Conservation (phyloP, 2,329 filamentous ascomycete genomes). For the Pseudogymnoascus sp. region DNA sequence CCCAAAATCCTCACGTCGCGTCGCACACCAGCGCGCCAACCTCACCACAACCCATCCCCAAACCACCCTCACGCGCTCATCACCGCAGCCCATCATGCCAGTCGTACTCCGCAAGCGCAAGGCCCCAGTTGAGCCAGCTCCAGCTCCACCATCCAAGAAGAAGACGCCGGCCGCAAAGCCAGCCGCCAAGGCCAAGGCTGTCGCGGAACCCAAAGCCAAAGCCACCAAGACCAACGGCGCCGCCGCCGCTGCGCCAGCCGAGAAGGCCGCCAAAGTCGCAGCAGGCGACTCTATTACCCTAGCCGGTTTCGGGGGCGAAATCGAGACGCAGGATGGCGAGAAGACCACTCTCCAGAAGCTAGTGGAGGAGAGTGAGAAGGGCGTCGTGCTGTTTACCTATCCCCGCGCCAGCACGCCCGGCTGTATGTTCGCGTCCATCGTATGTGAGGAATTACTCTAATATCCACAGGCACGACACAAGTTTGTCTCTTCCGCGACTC, state of each 20-base stretch:
- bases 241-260: conserved; percentile 14
- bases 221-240: conserved; percentile 21
- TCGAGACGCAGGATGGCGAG: conserved; percentile 78
- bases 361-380: conserved; percentile 72
- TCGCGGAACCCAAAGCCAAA: conserved; percentile 15
- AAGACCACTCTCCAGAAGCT: conserved; percentile 75
- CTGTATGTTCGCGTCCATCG: conserved; percentile 57
- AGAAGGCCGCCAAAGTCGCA: conserved; percentile 30
- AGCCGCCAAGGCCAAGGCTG: conserved; percentile 29
- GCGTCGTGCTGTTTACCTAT: conserved; percentile 91
- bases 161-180: conserved; percentile 34
- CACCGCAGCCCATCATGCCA: conserved; percentile 39
- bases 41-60: background rate
- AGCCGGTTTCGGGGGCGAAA: conserved; percentile 57
- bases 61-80: background rate
- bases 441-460: background rate
- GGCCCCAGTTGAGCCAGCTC: conserved; percentile 41
- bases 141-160: conserved; percentile 43
- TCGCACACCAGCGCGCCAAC: background rate
- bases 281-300: conserved; percentile 51
- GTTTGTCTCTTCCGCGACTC: conserved; percentile 88
- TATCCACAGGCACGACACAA: conserved; percentile 71
- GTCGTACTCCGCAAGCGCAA: conserved; percentile 56
- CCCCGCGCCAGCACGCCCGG: conserved; percentile 90
- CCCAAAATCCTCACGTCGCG: background rate